Percentiles rank a stretch among this genome's conserved stretches.
Conservation (phyloP, 2,329 filamentous ascomycete species). For the Monilinia vaccinii-corymbosi region DNA sequence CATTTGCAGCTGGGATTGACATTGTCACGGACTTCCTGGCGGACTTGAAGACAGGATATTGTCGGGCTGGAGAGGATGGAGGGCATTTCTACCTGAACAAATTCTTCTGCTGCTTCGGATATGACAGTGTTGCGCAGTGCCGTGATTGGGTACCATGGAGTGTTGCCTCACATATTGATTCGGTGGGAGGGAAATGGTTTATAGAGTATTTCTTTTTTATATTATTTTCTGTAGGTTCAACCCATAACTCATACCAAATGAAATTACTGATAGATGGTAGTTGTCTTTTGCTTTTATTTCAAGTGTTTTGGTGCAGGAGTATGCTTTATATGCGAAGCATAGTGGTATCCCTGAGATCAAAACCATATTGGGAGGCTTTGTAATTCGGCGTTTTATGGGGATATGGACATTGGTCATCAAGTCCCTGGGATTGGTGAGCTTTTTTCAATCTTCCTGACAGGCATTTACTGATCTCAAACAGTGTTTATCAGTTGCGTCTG, state of each 20-base stretch:
- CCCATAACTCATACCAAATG: not conserved
- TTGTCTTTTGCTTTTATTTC: constrained; percentile 70
- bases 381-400: constrained; percentile 80
- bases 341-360: constrained; percentile 98
- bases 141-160: constrained; percentile 84
- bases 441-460: not conserved
- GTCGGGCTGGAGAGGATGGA: constrained; percentile 65
- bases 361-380: constrained; percentile 85
- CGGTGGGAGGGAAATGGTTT: constrained; percentile 63
- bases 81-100: constrained; percentile 87
- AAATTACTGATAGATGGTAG: constrained; percentile 33
- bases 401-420: constrained; percentile 85
- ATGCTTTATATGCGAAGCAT: constrained; percentile 81
- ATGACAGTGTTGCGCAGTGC: constrained; percentile 75
- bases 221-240: constrained; percentile 60
- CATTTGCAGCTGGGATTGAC: constrained; percentile 81
- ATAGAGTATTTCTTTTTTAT: constrained; percentile 84
- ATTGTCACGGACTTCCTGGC: constrained; percentile 88
- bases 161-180: constrained; percentile 57
- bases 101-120: constrained; percentile 87
- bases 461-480: constrained; percentile 33
- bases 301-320: constrained; percentile 71
- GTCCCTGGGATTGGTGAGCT: constrained; percentile 69
- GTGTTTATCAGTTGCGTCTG: constrained; percentile 85
- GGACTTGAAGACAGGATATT: constrained; percentile 86